Evolutionary conservation across 2,329 filamentous ascomycete species (phyloP).

Genomic region (Botrytis aclada): DNA sequence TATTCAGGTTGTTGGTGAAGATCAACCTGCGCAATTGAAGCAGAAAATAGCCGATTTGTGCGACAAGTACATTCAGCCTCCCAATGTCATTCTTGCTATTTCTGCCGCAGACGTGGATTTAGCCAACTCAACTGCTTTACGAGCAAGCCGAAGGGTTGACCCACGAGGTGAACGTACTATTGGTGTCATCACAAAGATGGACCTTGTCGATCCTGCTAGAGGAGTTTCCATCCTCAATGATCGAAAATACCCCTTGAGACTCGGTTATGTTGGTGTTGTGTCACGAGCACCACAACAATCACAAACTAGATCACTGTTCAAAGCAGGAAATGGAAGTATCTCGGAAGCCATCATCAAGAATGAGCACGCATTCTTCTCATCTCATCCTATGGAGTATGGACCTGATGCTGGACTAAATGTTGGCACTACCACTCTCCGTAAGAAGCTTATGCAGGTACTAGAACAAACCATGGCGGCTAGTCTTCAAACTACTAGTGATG

Average conservation of each 20-base stretch:
- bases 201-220: slow-evolving; percentile 80
- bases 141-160: slow-evolving; percentile 87
- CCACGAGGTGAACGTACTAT: slow-evolving; percentile 94
- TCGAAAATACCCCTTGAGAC: slow-evolving; percentile 87
- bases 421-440: slow-evolving; percentile 81
- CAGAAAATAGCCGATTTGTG: slow-evolving; percentile 95
- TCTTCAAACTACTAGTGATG: slow-evolving; percentile 82
- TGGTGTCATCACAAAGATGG: slow-evolving; percentile 99
- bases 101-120: slow-evolving; percentile 97
- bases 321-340: slow-evolving; percentile 76
- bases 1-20: slow-evolving; percentile 89
- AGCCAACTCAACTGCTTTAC: slow-evolving; percentile 89
- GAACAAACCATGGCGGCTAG: slow-evolving; percentile 97
- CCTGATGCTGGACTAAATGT: slow-evolving; percentile 68
- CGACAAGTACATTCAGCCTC: slow-evolving; percentile 95
- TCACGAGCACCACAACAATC: slow-evolving; percentile 65
- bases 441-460: slow-evolving; percentile 94
- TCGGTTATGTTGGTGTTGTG: slow-evolving; percentile 95
- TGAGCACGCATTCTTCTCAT: slow-evolving; percentile 80
- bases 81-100: slow-evolving; percentile 95
- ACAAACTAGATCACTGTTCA: slow-evolving; percentile 67
- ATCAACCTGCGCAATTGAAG: slow-evolving; percentile 88
- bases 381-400: slow-evolving; percentile 79
- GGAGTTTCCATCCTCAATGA: slow-evolving; percentile 79
- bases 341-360: slow-evolving; percentile 80